Evolutionary conservation across 495 filamentous ascomycete genomes (phyloP), one percentile per base, ranked within the genome.

Genomic region (Stereocaulon alpinum): DNA sequence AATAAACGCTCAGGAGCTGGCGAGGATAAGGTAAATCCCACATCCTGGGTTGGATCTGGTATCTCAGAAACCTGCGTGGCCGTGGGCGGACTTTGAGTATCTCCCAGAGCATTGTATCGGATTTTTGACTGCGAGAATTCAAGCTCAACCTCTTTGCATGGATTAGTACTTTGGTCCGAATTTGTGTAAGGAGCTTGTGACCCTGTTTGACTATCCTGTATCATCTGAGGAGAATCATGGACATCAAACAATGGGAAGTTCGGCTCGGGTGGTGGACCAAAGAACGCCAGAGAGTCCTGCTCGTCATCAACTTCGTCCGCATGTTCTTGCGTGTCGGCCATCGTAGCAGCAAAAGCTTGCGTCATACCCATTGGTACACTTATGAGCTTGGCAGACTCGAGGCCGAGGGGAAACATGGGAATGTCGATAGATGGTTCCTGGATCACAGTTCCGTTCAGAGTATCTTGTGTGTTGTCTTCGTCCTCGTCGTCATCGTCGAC

Each of bases 281-380:
- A 61, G 40, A 85, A 78, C 17, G 74, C 74, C 32, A 82, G 57
- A 20, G 76, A 75, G 47, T 76, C 77, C 52, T 76, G 69, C 30
- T 74, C 72, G 24, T 64, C 63, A 32, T 72, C 65, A 4, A 63
- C 41, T 4, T 56, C 34, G 37, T 47, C 34, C 42, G 29, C 20
- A 55, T 66, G 65, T 6, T 65, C 63, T 29, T 75, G 64, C 47
- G 80, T 82, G 37, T 87, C 81, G 51, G 84, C 87, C 80, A 96
- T 85, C 2, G 91, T 96, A 29, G 88, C 89, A n/a, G 87, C 86
- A 69, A 95, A 96, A 55, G 89, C 88, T 68, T 96, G 91, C 5
- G 90, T 95, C 52, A 95, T 76, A 44, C 90, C 88, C 58, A 95
- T 80, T 41, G 84, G 80, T 29, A 30, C 32, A 22, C 32, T 37